Conservation (phyloP, 768 basidiomycete genomes). For the Tricholoma saponaceum region DNA sequence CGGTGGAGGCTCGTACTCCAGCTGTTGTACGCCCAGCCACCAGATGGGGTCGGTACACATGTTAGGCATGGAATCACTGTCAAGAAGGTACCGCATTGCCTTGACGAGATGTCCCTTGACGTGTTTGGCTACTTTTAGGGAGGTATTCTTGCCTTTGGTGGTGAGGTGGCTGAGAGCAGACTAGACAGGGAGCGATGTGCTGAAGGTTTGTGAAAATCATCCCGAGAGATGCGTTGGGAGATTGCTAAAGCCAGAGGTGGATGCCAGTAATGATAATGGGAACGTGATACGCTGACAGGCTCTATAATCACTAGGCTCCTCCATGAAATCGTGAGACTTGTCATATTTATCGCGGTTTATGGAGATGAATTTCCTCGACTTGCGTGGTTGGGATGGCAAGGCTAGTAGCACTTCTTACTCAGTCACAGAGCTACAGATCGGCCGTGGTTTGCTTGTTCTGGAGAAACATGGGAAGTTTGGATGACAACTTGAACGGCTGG, state of each 20-base stretch:
- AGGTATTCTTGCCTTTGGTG: conserved; percentile 27
- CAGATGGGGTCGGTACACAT: conserved; percentile 81
- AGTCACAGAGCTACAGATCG: no score
- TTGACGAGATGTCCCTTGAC: conserved; percentile 77
- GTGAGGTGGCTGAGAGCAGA: conserved; percentile 34
- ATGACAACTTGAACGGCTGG: no score
- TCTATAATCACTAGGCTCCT: conserved; percentile 68
- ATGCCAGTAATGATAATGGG: conserved; percentile 53
- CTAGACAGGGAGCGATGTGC: conserved; percentile 58
- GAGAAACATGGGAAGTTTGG: no score
- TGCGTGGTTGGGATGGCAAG: no score
- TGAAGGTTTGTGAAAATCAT: conserved; percentile 80
- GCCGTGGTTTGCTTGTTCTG: no score
- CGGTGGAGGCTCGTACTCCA: conserved; percentile 57
- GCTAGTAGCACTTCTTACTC: no score
- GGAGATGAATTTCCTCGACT: no score
- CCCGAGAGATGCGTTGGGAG: conserved; percentile 73
- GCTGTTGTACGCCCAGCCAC: conserved; percentile 81
- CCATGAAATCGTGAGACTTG: conserved; percentile 23
- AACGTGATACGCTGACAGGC: conserved; percentile 48
- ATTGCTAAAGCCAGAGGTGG: conserved; percentile 58
- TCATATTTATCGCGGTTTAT: conserved; percentile 30
- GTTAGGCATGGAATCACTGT: conserved; percentile 84
- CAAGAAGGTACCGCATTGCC: conserved; percentile 86
- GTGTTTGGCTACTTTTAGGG: conserved; percentile 67